Conservation (phyloP, 805 yeast genomes). For the Cyberlindnera meyerae region DNA sequence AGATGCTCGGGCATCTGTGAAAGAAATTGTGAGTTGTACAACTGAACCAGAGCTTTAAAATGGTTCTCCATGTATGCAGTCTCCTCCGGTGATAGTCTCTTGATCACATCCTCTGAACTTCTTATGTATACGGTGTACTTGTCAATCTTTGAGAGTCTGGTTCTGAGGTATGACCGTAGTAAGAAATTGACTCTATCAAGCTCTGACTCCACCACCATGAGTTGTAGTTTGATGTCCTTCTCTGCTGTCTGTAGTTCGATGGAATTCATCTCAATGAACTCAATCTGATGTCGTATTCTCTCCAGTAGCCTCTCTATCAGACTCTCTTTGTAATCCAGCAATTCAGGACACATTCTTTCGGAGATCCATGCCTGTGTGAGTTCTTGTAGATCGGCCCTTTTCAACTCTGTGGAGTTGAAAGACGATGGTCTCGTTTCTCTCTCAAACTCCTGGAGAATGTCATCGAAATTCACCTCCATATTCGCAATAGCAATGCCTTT, state of each 20-base stretch:
- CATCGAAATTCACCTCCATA: slow-evolving; percentile 56
- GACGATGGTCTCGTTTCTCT: slow-evolving; percentile 33
- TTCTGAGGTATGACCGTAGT: slow-evolving; percentile 74
- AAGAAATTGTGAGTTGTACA: slow-evolving; percentile 66
- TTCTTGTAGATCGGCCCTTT: slow-evolving; percentile 35
- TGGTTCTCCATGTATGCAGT: slow-evolving; percentile 63
- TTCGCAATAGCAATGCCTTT: too few relatives aligned
- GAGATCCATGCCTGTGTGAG: slow-evolving; percentile 69
- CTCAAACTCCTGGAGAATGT: slow-evolving; percentile 65
- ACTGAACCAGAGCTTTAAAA: slow-evolving; percentile 53
- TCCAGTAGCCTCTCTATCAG: slow-evolving; percentile 54
- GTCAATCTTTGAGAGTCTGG: slow-evolving; percentile 67
- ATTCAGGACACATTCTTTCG: slow-evolving; percentile 83
- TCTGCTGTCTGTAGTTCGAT: slow-evolving; percentile 66
- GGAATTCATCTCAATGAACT: slow-evolving; percentile 70
- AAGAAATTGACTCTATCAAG: slow-evolving; percentile 81
- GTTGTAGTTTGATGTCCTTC: slow-evolving; percentile 65
- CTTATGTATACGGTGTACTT: slow-evolving; percentile 57
- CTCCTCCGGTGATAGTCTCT: slow-evolving; percentile 55
- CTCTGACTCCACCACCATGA: slow-evolving; percentile 87
- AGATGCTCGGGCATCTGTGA: slow-evolving; percentile 60
- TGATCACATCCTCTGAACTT: slow-evolving; percentile 33
- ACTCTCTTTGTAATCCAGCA: slow-evolving; percentile 66
- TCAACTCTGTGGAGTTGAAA: slow-evolving; percentile 17
- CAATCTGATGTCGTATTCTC: slow-evolving; percentile 66